Evolutionary conservation across 495 filamentous ascomycete species (phyloP), one percentile per base, ranked within the genome.

Genomic region (Trichoderma virens): DNA sequence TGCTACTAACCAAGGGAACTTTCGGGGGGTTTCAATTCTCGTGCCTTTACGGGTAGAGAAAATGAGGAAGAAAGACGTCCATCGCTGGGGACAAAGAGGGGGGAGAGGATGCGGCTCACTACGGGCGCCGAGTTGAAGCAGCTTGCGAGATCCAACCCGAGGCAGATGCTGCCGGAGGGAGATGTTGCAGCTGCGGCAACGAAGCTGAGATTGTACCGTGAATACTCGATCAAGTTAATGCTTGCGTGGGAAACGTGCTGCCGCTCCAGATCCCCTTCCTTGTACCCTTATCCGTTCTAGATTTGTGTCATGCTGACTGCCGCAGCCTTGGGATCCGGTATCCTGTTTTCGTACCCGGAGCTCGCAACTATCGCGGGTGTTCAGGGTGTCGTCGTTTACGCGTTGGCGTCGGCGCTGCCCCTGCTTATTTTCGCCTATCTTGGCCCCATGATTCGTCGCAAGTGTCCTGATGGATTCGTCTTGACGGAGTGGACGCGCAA

Each of bases 171-270:
- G 6, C 23, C 32, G 14, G 23, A 67, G 76, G 63, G 69, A 65
- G 39, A 62, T 35, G 64, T 62, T 38, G 60, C 59, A 43, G 63
- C 65, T 75, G 75, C 63, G 66, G 70, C 81, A 73, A 83, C 74
- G 84, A 90, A 83, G 89, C 89, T 92, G 89, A 92, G 89, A 91
- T 85, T 84, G 86, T 82, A 92, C 89, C 89, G 88, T 90, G 78
- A 47, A 87, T 83, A 92, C 89, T 91, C 89, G 89, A 91, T 88
- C 89, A 91, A 91, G 89, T 87, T 91, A 92, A 92, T 88, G 85
- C 89, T 91, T 92, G 89, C 89, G 89, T 91, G 89, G 84, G 89
- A 86, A 92, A 90, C 72, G 88, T 91, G 89, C 86, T 91, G 89
- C 89, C 89, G 88, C 88, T 87, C 78, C 74, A 70, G 68, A 65